These are phyloP conservation scores for Coemansia brasiliensis DNA, from an alignment of 192 early-diverging fungal species.

Conservation along the genomic window DNA sequence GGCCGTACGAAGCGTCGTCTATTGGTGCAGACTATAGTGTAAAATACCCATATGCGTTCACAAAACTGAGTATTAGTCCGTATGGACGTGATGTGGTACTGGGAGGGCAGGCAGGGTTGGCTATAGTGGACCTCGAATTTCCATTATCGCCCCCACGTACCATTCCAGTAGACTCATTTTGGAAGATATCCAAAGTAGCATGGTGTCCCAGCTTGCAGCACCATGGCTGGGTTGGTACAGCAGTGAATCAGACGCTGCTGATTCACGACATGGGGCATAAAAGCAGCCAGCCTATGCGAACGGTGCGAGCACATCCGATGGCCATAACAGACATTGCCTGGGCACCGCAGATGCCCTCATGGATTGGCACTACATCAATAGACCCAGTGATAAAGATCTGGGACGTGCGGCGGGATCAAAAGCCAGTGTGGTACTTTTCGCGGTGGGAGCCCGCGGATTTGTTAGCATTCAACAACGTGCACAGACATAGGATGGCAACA, in stretches of 20 bases:
- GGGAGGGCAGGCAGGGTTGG: conserved; percentile 39
- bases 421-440: conserved; percentile 50
- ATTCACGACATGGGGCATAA: conserved; percentile 40
- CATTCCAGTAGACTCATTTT: conserved; percentile 22
- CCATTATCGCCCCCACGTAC: conserved; percentile 41
- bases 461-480: conserved; percentile 38
- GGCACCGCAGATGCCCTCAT: conserved; percentile 36
- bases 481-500: conserved; percentile 39
- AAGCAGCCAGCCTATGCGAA: conserved; percentile 30
- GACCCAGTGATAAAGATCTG: conserved; percentile 52
- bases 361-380: conserved; percentile 47
- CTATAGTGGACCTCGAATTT: conserved; percentile 41
- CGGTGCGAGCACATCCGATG: conserved; percentile 37
- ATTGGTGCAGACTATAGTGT: conserved; percentile 37
- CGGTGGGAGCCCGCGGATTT: conserved; percentile 47
- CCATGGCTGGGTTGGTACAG: conserved; percentile 45
- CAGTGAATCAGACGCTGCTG: conserved; percentile 40
- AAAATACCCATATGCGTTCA: conserved; percentile 38
- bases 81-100: conserved; percentile 48
- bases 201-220: conserved; percentile 42
- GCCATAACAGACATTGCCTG: conserved; percentile 50
- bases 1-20: conserved; percentile 25
- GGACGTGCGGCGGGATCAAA: conserved; percentile 44
- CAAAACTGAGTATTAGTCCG: conserved; percentile 44
- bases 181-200: conserved; percentile 37